Percentiles rank a stretch among this genome's conserved stretches.
phyloP scores from a whole-genome alignment of 1,284 basidiomycete genomes.

The Neotropicomus parvogracilis region DNA sequence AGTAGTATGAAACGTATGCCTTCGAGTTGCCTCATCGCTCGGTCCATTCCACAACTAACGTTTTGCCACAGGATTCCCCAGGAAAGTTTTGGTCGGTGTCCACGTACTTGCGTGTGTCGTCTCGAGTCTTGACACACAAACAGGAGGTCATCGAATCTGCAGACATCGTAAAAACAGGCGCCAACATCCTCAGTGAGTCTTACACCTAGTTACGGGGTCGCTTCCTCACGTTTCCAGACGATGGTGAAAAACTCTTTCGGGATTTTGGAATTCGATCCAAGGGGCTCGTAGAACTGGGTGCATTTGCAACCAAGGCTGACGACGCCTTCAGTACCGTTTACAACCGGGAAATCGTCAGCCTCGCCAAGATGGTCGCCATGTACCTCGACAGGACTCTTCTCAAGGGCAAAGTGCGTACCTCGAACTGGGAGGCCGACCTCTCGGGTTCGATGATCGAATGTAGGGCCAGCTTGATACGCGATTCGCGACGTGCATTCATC shows the following conservation, averaged over 20 bases:
- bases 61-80: constrained; percentile 39
- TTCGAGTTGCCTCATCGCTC: not conserved
- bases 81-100: constrained; percentile 35
- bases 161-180: constrained; percentile 52
- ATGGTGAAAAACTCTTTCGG: constrained; percentile 56
- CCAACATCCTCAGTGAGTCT: constrained; percentile 55
- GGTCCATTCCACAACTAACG: not conserved
- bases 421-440: constrained; percentile 55
- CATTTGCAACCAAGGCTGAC: constrained; percentile 49
- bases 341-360: constrained; percentile 48
- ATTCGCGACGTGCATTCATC: not conserved
- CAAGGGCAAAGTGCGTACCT: constrained; percentile 51
- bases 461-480: constrained; percentile 25
- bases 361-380: constrained; percentile 50
- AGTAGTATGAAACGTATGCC: constrained; percentile 49
- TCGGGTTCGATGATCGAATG: constrained; percentile 46
- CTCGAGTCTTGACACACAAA: not conserved
- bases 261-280: constrained; percentile 55
- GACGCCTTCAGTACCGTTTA: constrained; percentile 34
- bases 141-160: constrained; percentile 49
- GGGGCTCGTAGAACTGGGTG: constrained; percentile 56
- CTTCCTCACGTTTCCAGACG: constrained; percentile 38
- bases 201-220: not conserved
- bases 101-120: not conserved
- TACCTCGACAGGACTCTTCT: constrained; percentile 47